A percentile compares a stretch with the other conserved stretches of the same genome.
Evolutionary conservation across 306 rosid species (phyloP).

Genomic region (Betula pendula): DNA sequence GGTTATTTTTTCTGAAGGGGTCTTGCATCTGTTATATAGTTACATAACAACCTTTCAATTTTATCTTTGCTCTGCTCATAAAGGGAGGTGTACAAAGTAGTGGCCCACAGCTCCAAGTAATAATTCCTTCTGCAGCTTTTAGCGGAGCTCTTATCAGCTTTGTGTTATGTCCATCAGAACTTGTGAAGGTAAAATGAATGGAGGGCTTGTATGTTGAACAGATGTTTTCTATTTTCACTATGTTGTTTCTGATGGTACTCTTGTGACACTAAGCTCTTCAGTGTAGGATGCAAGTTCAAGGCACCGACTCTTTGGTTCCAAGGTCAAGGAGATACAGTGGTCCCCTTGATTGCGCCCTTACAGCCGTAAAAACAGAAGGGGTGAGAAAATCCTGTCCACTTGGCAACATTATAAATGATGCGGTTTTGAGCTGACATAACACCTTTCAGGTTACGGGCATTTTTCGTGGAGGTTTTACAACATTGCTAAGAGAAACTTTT

Average conservation of each 20-base stretch:
- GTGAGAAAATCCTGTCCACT: constrained; percentile 50
- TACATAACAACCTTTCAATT: constrained; percentile 10
- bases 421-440: constrained; percentile 42
- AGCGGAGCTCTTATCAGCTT: constrained; percentile 85
- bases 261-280: constrained; percentile 49
- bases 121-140: constrained; percentile 88
- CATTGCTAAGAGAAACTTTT: constrained; percentile 72
- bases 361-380: constrained; percentile 72
- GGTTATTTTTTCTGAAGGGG: constrained; percentile 6
- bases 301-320: constrained; percentile 74
- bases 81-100: constrained; percentile 68
- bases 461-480: constrained; percentile 69
- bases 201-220: constrained; percentile 14
- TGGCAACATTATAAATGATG: constrained; percentile 24
- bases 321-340: constrained; percentile 65
- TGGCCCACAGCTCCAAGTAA: constrained; percentile 59
- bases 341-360: constrained; percentile 74
- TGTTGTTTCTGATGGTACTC: constrained; percentile 26
- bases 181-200: constrained; percentile 67
- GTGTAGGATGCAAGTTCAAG: constrained; percentile 99
- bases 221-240: constrained; percentile 18
- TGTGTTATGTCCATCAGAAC: constrained; percentile 87
- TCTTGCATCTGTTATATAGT: not conserved
- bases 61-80: constrained; percentile 29
- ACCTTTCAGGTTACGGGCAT: constrained; percentile 81